Conservation (phyloP, 495 filamentous ascomycete species). For the Hypoxylon lenormandii region DNA sequence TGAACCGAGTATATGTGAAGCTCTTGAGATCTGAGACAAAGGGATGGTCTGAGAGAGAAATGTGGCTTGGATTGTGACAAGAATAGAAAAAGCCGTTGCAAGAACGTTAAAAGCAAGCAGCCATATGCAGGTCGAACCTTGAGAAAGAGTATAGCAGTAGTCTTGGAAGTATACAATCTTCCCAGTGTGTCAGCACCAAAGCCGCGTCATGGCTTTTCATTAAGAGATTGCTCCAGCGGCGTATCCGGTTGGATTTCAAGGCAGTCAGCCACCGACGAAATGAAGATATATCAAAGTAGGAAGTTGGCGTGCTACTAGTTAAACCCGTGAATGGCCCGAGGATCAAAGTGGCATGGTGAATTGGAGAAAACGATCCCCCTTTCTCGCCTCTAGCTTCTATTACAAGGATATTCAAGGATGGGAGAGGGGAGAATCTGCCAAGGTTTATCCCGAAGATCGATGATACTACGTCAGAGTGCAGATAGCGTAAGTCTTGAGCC, state of each 20-base stretch:
- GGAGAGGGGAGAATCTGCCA: conserved; percentile 33
- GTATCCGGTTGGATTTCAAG: conserved; percentile 27
- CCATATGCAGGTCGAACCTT: conserved; percentile 4
- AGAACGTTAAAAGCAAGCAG: conserved; percentile 1
- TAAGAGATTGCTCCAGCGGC: conserved; percentile 17
- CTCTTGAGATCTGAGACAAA: not conserved
- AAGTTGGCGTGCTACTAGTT: conserved; percentile 20
- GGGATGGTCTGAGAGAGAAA: not conserved
- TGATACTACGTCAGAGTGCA: conserved; percentile 43
- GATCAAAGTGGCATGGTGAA: conserved; percentile 29
- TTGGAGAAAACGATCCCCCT: conserved; percentile 24
- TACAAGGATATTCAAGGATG: conserved; percentile 40
- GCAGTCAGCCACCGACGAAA: conserved; percentile 38
- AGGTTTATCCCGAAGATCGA: conserved; percentile 29
- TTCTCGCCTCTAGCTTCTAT: conserved; percentile 5
- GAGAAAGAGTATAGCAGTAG: conserved; percentile 1
- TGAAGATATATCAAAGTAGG: conserved; percentile 34
- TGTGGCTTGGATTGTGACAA: conserved; percentile 16
- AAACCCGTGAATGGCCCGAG: conserved; percentile 24
- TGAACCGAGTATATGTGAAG: not conserved
- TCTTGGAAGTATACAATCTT: not conserved
- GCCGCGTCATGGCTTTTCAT: conserved; percentile 31
- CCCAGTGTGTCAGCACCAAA: conserved; percentile 27
- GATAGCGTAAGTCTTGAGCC: conserved; percentile 12
- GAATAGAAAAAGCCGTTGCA: conserved; percentile 8